A percentile compares a stretch with the other conserved stretches of the same genome.
Evolutionary conservation across 192 early-diverging fungal species (phyloP).

Genomic region (Rhizophagus sp.): DNA sequence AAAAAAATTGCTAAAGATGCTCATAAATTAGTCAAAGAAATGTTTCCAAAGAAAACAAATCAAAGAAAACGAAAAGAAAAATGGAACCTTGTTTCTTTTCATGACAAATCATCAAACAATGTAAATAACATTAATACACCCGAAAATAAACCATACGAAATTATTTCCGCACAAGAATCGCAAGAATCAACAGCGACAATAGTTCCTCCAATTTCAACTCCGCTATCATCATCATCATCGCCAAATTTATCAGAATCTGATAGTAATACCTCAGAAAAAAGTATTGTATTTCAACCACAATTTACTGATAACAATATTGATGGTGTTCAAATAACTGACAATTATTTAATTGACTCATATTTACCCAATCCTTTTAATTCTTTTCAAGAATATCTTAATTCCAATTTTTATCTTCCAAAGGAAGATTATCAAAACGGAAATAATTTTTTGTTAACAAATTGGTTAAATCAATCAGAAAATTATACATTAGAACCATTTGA

Average conservation of each 20-base stretch:
- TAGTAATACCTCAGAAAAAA: background rate
- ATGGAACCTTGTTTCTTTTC: constrained; percentile 16
- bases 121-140: background rate
- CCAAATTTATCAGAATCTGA: background rate
- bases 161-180: background rate
- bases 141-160: background rate
- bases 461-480: no score
- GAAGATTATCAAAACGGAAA: no score
- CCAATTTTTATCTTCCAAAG: no score
- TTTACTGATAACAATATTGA: background rate
- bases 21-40: background rate
- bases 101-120: background rate
- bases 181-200: background rate
- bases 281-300: background rate
- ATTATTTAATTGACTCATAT: background rate
- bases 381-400: background rate
- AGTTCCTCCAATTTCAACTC: background rate
- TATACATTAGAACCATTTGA: no score
- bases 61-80: background rate
- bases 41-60: background rate
- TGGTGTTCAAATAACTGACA: background rate
- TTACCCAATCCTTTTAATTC: background rate
- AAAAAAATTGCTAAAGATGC: constrained; percentile 16
- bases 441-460: no score
- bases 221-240: background rate